Percentiles rank a stretch among this genome's conserved stretches.
These are phyloP conservation scores for Scheffersomyces stipitis DNA, from an alignment of 805 yeast species.

Conservation along the genomic window DNA sequence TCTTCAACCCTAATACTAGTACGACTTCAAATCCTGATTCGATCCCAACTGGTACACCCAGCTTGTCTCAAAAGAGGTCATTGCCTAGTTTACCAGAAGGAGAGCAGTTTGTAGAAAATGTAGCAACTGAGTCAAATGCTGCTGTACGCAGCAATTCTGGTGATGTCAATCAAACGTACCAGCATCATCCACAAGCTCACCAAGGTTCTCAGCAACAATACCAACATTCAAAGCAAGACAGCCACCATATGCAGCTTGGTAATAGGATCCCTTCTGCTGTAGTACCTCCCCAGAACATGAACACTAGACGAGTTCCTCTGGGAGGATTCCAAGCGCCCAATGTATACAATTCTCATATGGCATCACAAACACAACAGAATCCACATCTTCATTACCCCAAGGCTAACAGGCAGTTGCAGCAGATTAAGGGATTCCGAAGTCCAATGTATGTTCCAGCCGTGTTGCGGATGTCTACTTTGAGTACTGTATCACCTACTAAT, in stretches of 20 bases:
- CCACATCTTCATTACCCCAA: background rate
- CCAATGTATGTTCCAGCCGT: slow-evolving; percentile 94
- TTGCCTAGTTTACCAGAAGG: background rate
- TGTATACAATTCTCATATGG: no score
- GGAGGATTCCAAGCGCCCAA: no score
- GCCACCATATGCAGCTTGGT: background rate
- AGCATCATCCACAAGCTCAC: background rate
- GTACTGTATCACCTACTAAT: slow-evolving; percentile 6
- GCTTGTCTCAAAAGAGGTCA: background rate
- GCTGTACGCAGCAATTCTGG: no score
- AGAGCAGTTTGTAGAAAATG: slow-evolving; percentile 11
- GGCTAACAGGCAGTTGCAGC: slow-evolving; percentile 48
- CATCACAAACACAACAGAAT: background rate
- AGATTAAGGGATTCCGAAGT: slow-evolving; percentile 75
- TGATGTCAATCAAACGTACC: no score
- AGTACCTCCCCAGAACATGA: slow-evolving; percentile 23
- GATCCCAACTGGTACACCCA: no score
- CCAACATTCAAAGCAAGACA: slow-evolving; percentile 1
- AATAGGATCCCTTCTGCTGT: slow-evolving; percentile 22
- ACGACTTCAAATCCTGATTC: background rate
- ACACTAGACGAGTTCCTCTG: slow-evolving; percentile 10
- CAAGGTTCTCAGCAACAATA: slow-evolving; percentile 2
- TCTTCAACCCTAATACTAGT: background rate
- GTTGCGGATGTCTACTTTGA: slow-evolving; percentile 45
- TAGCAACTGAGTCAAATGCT: slow-evolving; percentile 7